phyloP scores from a whole-genome alignment of 257 asterid species.

The Gynochthodes officinalis region DNA sequence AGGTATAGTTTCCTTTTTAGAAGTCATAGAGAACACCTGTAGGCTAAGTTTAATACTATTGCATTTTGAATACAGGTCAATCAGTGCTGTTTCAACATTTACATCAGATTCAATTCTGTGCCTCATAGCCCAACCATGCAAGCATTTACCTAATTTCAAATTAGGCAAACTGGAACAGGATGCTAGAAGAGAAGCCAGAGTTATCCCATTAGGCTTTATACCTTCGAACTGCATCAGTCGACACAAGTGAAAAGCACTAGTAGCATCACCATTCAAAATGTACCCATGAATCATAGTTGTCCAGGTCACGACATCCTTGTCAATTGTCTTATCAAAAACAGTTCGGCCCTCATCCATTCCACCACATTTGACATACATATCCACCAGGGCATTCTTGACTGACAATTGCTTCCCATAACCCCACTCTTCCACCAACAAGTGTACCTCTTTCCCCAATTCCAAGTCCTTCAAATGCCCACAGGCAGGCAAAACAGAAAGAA shows the following conservation, averaged over 20 bases:
- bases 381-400: slow-evolving; percentile 68
- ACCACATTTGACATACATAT: slow-evolving; percentile 83
- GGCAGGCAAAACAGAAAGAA: slow-evolving; percentile 78
- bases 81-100: slow-evolving; percentile 71
- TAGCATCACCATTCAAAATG: slow-evolving; percentile 38
- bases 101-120: slow-evolving; percentile 63
- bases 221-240: slow-evolving; percentile 73
- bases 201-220: slow-evolving; percentile 76
- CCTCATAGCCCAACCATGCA: slow-evolving; percentile 87
- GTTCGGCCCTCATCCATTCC: slow-evolving; percentile 56
- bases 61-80: slow-evolving; percentile 85
- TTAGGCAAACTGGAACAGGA: slow-evolving; percentile 50
- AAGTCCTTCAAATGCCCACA: slow-evolving; percentile 65
- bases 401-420: slow-evolving; percentile 45
- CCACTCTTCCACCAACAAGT: slow-evolving; percentile 46
- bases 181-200: slow-evolving; percentile 69
- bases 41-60: slow-evolving; percentile 41
- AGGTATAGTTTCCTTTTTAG: slow-evolving; percentile 68
- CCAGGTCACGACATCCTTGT: slow-evolving; percentile 85
- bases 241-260: slow-evolving; percentile 51
- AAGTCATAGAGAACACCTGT: slow-evolving; percentile 55
- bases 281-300: slow-evolving; percentile 79
- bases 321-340: slow-evolving; percentile 53
- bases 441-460: slow-evolving; percentile 58
- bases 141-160: slow-evolving; percentile 74